phyloP scores from a whole-genome alignment of 2,329 filamentous ascomycete species.

The Calonectria pteridis region DNA sequence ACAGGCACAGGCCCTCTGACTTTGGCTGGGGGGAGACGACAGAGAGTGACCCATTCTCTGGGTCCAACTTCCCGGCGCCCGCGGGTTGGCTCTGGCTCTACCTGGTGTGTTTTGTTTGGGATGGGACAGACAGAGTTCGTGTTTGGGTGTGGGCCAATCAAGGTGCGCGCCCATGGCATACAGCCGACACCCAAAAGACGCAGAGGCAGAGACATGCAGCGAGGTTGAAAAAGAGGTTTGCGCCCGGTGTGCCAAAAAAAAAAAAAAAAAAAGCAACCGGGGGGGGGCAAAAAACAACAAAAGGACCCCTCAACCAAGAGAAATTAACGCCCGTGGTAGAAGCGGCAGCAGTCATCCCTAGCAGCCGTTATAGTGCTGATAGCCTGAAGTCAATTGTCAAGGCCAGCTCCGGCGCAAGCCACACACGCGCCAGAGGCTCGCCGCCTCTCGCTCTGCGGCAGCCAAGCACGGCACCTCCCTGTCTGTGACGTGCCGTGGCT shows the following conservation, averaged over 20 bases:
- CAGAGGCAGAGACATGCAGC: not conserved
- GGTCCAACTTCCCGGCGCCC: not conserved
- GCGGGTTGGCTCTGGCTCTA: not conserved
- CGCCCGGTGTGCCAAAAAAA: not conserved
- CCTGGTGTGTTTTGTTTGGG: not conserved
- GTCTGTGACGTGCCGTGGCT: not conserved
- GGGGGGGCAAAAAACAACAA: not conserved
- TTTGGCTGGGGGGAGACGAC: not conserved
- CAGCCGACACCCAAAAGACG: not conserved
- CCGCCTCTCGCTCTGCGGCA: not conserved
- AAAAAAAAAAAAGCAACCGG: not conserved
- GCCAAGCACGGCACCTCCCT: not conserved
- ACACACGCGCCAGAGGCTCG: not conserved
- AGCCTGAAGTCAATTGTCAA: not conserved
- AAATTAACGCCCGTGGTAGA: not conserved
- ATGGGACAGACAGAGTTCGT: not conserved
- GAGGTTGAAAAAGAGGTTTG: not conserved
- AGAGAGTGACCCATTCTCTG: not conserved
- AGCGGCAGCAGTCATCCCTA: not conserved
- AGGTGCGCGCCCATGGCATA: not conserved
- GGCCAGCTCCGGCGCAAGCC: not conserved
- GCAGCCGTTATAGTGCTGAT: slow-evolving; percentile 4
- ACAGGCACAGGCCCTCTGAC: not conserved
- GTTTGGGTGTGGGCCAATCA: not conserved
- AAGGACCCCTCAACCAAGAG: not conserved